A percentile compares a stretch with the other conserved stretches of the same genome.
These are phyloP conservation scores for Ogataea methylovora DNA, from an alignment of 805 yeast species.

Conservation along the genomic window DNA sequence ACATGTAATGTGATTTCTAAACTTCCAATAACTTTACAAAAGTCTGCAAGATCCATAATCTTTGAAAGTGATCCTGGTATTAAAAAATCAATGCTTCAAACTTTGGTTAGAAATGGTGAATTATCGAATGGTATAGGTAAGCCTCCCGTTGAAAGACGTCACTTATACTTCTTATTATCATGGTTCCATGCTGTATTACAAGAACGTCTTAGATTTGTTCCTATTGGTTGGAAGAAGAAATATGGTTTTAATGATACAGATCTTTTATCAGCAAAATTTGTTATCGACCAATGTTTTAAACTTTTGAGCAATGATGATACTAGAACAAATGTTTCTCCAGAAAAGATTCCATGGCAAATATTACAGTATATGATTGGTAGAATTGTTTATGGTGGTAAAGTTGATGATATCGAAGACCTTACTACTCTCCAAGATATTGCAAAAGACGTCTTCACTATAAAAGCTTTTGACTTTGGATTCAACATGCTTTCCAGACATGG, in stretches of 20 bases:
- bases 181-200: conserved; percentile 67
- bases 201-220: conserved; percentile 52
- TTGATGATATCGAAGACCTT: conserved; percentile 35
- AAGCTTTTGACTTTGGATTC: conserved; percentile 35
- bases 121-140: conserved; percentile 1
- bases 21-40: conserved; percentile 50
- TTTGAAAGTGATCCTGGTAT: conserved; percentile 62
- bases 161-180: conserved; percentile 45
- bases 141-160: conserved; percentile 35
- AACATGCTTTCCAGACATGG: conserved; percentile 29
- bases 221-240: conserved; percentile 50
- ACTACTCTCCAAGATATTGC: conserved; percentile 28
- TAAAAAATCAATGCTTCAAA: conserved; percentile 31
- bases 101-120: conserved; percentile 4
- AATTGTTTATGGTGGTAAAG: conserved; percentile 62
- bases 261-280: conserved; percentile 38
- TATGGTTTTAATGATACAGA: conserved; percentile 78
- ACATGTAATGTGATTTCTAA: conserved; percentile 46
- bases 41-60: conserved; percentile 45
- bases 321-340: conserved; percentile 35
- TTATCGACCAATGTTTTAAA: conserved; percentile 36
- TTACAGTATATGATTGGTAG: conserved; percentile 42
- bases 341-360: conserved; percentile 46
- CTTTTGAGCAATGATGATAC: conserved; percentile 10
- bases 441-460: conserved; percentile 26